Evolutionary conservation across 2,329 filamentous ascomycete genomes (phyloP), one percentile per base, ranked within the genome.

Genomic region (Ampelomyces quisqualis): DNA sequence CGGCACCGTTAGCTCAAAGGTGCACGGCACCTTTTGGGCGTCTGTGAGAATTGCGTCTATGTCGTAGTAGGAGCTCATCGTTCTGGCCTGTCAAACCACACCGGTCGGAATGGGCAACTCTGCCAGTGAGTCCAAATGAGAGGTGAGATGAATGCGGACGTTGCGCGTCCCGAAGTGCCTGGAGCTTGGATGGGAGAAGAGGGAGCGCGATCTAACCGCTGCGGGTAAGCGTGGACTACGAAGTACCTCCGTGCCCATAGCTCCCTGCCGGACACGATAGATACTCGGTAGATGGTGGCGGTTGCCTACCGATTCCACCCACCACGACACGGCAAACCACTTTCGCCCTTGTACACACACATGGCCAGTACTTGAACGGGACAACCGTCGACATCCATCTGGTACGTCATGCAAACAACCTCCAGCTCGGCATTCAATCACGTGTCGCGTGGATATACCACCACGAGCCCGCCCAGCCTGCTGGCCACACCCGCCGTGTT

Each of bases 21-120:
- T 94, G 74, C 90, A 95, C 27, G 93, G 91, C 21, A 96, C 81
- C 86, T 96, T 97, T 84, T 95, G 88, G 34, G 87, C 83, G 67
- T 93, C 88, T 7, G 88, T 93, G 30, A 93, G 78, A 71, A 94
- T 93, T 47, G 86, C 79, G 58, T 90, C 85, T 43, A 91, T 80
- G 66, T 90, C 84, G 75, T 93, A 94, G 75, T 94, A 94, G 24
- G 85, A 87, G 28, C 55, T 57, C 72, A 74, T 75, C 11, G 11
- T 49, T 32, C 20, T 17, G 22, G 17, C 10, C 7, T 29, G 15
- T 4, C 13, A 9, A 20, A 11, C 4, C n/a, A n/a, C n/a, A n/a
- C n/a, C n/a, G n/a, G n/a, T n/a, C n/a, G n/a, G n/a, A n/a, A n/a
- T n/a, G n/a, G n/a, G n/a, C n/a, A n/a, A n/a, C 9, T n/a, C 10